Conservation (phyloP, 2,329 filamentous ascomycete genomes). For the Hypoxylon sp. region DNA sequence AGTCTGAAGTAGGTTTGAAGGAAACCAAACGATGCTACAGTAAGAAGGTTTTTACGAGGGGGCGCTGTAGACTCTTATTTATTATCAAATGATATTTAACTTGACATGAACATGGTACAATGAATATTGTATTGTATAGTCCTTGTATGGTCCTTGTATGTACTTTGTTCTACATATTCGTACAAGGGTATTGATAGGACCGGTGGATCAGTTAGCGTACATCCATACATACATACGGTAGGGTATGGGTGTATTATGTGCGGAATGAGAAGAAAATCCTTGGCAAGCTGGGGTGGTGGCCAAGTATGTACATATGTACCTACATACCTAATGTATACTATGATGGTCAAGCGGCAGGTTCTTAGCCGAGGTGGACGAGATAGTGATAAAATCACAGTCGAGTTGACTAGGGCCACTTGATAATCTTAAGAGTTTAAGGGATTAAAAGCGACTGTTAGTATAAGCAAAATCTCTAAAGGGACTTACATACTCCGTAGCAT, state of each 20-base stretch:
- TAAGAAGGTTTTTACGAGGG: slow-evolving; percentile 29
- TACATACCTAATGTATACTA: background rate
- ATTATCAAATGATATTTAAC: slow-evolving; percentile 30
- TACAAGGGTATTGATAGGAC: slow-evolving; percentile 37
- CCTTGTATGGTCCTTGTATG: background rate
- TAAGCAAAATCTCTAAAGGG: background rate
- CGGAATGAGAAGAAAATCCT: slow-evolving; percentile 16
- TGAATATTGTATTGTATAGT: slow-evolving; percentile 5
- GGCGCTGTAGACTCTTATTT: slow-evolving; percentile 39
- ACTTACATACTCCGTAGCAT: slow-evolving; percentile 3
- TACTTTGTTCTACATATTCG: slow-evolving; percentile 17
- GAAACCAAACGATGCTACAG: slow-evolving; percentile 32
- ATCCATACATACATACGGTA: too few relatives aligned
- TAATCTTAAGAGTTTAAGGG: background rate
- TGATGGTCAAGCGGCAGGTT: background rate
- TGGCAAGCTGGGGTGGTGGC: slow-evolving; percentile 13
- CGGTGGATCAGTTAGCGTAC: slow-evolving; percentile 21
- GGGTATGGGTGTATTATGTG: background rate
- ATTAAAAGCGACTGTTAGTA: slow-evolving; percentile 2
- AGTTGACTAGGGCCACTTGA: background rate
- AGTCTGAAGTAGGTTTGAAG: slow-evolving; percentile 20
- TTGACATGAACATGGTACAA: slow-evolving; percentile 12
- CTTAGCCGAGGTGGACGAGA: slow-evolving; percentile 17
- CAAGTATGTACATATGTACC: background rate
- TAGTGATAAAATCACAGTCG: background rate